Conservation (phyloP, 805 yeast genomes). For the Scheffersomyces amazonensis region DNA sequence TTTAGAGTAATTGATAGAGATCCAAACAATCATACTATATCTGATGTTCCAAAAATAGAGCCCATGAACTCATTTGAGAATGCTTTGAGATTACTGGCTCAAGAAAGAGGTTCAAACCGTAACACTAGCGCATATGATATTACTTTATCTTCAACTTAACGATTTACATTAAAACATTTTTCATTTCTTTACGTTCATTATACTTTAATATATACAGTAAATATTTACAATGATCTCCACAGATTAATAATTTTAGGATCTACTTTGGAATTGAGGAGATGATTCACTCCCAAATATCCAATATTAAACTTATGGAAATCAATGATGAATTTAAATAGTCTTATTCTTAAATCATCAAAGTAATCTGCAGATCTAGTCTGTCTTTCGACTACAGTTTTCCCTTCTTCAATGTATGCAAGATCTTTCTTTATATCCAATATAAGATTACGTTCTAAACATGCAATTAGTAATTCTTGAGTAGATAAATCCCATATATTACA, state of each 20-base stretch:
- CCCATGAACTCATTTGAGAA: neutral
- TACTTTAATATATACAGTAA: no score
- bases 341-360: constrained; percentile 29
- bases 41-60: neutral
- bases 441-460: constrained; percentile 57
- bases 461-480: constrained; percentile 48
- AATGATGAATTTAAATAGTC: constrained; percentile 37
- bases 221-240: no score
- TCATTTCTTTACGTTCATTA: no score
- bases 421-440: constrained; percentile 30
- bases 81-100: neutral
- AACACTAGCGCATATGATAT: no score
- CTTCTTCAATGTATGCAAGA: constrained; percentile 17
- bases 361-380: constrained; percentile 3
- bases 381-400: constrained; percentile 10
- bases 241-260: neutral
- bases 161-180: no score
- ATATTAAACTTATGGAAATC: constrained; percentile 40
- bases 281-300: constrained; percentile 32
- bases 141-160: no score
- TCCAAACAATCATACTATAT: neutral
- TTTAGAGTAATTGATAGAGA: constrained; percentile 48
- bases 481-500: constrained; percentile 46
- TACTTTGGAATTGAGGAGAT: constrained; percentile 5
- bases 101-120: neutral